These are phyloP conservation scores for Saccharomycopsis olivae DNA, from an alignment of 805 yeast genomes.

Conservation along the genomic window DNA sequence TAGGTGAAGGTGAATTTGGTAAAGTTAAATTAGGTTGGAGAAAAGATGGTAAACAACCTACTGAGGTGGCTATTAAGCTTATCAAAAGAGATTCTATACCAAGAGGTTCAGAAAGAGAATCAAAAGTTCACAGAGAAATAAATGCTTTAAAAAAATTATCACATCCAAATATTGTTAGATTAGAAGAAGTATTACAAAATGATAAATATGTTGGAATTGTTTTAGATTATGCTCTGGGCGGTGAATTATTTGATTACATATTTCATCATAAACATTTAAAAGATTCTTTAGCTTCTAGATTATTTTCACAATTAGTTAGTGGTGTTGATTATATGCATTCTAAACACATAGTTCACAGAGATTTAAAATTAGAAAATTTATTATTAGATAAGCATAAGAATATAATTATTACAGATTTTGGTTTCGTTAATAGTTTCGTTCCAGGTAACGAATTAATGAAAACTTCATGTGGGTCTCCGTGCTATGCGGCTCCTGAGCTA, in stretches of 20 bases:
- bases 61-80: slow-evolving; percentile 88
- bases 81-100: slow-evolving; percentile 84
- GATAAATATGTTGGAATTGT: slow-evolving; percentile 96
- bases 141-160: slow-evolving; percentile 76
- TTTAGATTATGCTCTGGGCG: slow-evolving; percentile 93
- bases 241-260: slow-evolving; percentile 90
- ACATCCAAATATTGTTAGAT: slow-evolving; percentile 87
- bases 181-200: slow-evolving; percentile 88
- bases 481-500: slow-evolving; percentile 91
- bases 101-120: slow-evolving; percentile 74
- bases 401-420: slow-evolving; percentile 75
- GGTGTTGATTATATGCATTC: slow-evolving; percentile 69
- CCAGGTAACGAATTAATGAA: slow-evolving; percentile 52
- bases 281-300: slow-evolving; percentile 73
- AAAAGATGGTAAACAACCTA: slow-evolving; percentile 64
- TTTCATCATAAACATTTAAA: slow-evolving; percentile 77
- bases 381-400: slow-evolving; percentile 28
- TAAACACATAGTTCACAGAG: slow-evolving; percentile 72
- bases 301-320: slow-evolving; percentile 58
- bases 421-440: slow-evolving; percentile 64
- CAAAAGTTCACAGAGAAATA: slow-evolving; percentile 86
- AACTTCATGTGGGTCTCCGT: slow-evolving; percentile 94
- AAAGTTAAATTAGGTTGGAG: slow-evolving; percentile 96
- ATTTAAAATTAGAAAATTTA: slow-evolving; percentile 80
- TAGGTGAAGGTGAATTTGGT: slow-evolving; percentile 98